Conservation (phyloP, 2,329 filamentous ascomycete genomes). For the Pseudomassariella vexata region DNA sequence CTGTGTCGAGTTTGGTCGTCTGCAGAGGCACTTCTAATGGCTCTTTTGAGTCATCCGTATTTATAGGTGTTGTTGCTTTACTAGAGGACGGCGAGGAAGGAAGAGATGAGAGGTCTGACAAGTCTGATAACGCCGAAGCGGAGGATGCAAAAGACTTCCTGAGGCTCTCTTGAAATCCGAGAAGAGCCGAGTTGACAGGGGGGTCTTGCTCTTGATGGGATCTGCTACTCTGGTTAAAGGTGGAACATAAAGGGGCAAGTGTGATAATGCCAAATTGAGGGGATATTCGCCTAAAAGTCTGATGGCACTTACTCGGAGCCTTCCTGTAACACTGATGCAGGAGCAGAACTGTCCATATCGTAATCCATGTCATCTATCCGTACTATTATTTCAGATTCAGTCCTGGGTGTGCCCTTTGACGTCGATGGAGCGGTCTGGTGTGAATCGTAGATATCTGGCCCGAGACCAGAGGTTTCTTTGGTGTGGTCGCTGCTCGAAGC, state of each 20-base stretch:
- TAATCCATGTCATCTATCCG: constrained; percentile 22
- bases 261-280: too few species aligned
- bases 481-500: constrained; percentile 15
- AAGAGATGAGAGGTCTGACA: constrained; percentile 49
- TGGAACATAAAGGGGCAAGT: neutral
- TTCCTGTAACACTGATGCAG: constrained; percentile 11
- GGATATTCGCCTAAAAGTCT: too few species aligned
- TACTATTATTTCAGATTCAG: constrained; percentile 25
- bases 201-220: constrained; percentile 22
- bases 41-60: constrained; percentile 33
- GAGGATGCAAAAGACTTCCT: constrained; percentile 45
- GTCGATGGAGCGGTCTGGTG: constrained; percentile 12
- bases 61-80: constrained; percentile 58
- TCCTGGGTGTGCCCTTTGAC: constrained; percentile 18
- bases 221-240: constrained; percentile 16
- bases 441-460: constrained; percentile 14
- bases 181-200: constrained; percentile 26
- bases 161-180: constrained; percentile 12
- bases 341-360: constrained; percentile 13
- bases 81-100: constrained; percentile 49
- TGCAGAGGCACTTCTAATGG: constrained; percentile 10
- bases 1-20: neutral
- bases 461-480: constrained; percentile 15
- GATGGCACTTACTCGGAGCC: constrained; percentile 20
- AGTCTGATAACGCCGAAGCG: constrained; percentile 45